A percentile compares a stretch with the other conserved stretches of the same genome.
Conservation (phyloP, 83 land plant genomes). For the Picea mariana region DNA sequence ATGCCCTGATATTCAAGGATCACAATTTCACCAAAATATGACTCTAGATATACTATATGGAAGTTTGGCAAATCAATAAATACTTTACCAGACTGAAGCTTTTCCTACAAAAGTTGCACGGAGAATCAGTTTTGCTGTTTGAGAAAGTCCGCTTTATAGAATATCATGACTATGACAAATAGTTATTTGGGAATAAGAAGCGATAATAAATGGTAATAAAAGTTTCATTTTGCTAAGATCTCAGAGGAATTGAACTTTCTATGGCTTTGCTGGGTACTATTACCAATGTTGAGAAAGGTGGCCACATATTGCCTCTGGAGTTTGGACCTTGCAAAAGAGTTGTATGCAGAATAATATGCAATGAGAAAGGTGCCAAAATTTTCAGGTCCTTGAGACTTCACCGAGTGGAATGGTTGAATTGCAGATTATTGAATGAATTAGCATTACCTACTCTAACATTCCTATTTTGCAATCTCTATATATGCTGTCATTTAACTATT, state of each 20-base stretch:
- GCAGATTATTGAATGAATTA: neutral
- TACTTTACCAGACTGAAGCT: too few relatives aligned
- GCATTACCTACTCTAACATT: neutral
- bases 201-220: too few relatives aligned
- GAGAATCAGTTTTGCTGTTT: neutral
- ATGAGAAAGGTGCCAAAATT: constrained; percentile 7
- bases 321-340: neutral
- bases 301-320: neutral
- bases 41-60: too few relatives aligned
- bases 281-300: neutral
- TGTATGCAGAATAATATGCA: neutral
- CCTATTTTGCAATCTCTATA: neutral
- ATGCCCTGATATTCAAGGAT: too few relatives aligned
- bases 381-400: neutral
- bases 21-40: too few relatives aligned
- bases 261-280: neutral
- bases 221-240: too few relatives aligned
- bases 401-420: neutral
- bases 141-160: too few relatives aligned
- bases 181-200: too few relatives aligned
- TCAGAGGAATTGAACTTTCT: too few relatives aligned
- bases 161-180: too few relatives aligned
- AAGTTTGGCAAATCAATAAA: too few relatives aligned
- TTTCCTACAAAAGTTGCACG: neutral
- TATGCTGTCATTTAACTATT: neutral